Conservation (phyloP, 805 yeast genomes). For the Saturnispora gosingensis region DNA sequence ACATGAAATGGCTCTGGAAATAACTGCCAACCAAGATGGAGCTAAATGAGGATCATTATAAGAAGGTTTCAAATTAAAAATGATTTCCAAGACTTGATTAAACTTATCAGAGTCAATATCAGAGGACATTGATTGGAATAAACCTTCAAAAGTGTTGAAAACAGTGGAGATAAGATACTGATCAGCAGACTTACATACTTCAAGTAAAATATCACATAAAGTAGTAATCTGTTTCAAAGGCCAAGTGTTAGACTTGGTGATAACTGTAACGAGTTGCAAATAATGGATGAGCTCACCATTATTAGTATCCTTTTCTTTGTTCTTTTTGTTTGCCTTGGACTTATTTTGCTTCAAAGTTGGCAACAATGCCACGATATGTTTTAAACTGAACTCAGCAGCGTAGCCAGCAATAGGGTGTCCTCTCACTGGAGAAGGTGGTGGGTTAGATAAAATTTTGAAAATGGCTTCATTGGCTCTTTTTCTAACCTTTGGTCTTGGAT, state of each 20-base stretch:
- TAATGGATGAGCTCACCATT: slow-evolving; percentile 60
- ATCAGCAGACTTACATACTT: slow-evolving; percentile 72
- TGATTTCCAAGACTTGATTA: slow-evolving; percentile 52
- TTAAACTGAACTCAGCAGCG: slow-evolving; percentile 61
- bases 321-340: slow-evolving; percentile 6
- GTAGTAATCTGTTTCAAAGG: slow-evolving; percentile 59
- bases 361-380: slow-evolving; percentile 40
- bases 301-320: slow-evolving; percentile 42
- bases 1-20: slow-evolving; percentile 68
- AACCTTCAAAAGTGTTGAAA: slow-evolving; percentile 73
- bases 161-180: slow-evolving; percentile 77
- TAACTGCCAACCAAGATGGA: slow-evolving; percentile 91
- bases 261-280: slow-evolving; percentile 63
- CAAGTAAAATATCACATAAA: slow-evolving; percentile 68
- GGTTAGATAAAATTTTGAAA: slow-evolving; percentile 43
- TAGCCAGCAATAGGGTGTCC: slow-evolving; percentile 69
- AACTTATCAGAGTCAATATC: slow-evolving; percentile 52
- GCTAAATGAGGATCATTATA: slow-evolving; percentile 75
- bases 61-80: slow-evolving; percentile 75
- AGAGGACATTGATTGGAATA: slow-evolving; percentile 55
- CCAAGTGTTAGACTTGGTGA: slow-evolving; percentile 75
- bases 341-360: slow-evolving; percentile 26
- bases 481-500: slow-evolving; percentile 90
- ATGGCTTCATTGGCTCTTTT: slow-evolving; percentile 91
- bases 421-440: slow-evolving; percentile 69